A percentile compares a stretch with the other conserved stretches of the same genome.
Conservation (phyloP, 148 eudicot genomes). For the Gaultheria prostrata region DNA sequence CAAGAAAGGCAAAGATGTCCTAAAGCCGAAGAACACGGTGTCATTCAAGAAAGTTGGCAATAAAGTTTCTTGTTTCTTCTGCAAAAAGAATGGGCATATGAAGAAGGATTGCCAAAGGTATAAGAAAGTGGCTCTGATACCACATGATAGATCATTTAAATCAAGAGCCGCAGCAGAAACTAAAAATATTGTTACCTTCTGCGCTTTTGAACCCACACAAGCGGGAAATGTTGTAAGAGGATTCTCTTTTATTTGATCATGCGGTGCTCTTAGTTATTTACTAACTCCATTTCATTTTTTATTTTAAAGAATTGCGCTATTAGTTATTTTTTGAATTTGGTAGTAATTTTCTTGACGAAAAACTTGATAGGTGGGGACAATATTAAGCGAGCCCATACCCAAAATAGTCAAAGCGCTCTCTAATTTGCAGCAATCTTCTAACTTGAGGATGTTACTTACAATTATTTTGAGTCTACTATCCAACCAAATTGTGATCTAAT, state of each 20-base stretch:
- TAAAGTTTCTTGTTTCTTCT: not conserved
- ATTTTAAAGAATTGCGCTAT: not conserved
- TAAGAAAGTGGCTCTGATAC: too few species aligned
- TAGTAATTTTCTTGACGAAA: not conserved
- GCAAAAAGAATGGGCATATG: slow-evolving; percentile 5
- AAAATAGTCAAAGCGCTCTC: not conserved
- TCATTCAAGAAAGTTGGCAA: not conserved
- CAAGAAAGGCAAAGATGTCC: not conserved
- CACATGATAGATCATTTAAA: too few species aligned
- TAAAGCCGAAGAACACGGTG: not conserved
- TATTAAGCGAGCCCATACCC: too few species aligned
- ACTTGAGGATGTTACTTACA: not conserved
- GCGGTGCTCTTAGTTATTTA: not conserved
- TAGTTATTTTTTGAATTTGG: not conserved
- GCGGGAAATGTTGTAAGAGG: slow-evolving; percentile 42
- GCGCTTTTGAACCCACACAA: slow-evolving; percentile 37
- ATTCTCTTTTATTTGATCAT: not conserved
- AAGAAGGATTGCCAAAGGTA: slow-evolving; percentile 8
- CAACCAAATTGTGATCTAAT: not conserved
- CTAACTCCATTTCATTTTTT: not conserved
- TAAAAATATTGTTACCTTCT: too few species aligned
- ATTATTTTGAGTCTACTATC: not conserved
- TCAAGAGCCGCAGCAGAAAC: too few species aligned
- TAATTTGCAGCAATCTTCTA: not conserved
- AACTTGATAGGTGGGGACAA: not conserved